These are phyloP conservation scores for Yarrowia hollandica DNA, from an alignment of 805 yeast genomes.

Conservation along the genomic window DNA sequence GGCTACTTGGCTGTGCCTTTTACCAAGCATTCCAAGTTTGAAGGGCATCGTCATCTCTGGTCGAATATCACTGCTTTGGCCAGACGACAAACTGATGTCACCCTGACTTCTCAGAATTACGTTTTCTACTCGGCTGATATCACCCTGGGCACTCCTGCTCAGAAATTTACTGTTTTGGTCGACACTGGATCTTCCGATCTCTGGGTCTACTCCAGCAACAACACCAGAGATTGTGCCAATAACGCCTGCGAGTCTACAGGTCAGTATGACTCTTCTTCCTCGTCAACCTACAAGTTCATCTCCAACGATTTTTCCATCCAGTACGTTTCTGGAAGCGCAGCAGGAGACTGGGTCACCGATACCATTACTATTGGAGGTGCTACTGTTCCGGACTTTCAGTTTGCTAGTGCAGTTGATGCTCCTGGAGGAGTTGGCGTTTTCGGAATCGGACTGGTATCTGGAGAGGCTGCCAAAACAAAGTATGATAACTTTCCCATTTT, in stretches of 20 bases:
- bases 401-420: conserved; percentile 30
- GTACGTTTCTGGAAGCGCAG: conserved; percentile 45
- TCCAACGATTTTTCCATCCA: conserved; percentile 35
- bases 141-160: conserved; percentile 57
- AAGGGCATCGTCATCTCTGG: conserved; percentile 5
- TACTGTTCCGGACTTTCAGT: conserved; percentile 42
- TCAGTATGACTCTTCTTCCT: conserved; percentile 25
- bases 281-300: conserved; percentile 36
- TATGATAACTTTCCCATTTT: conserved; percentile 36
- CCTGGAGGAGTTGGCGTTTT: conserved; percentile 30
- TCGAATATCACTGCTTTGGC: neutral
- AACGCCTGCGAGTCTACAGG: conserved; percentile 20
- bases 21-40: conserved; percentile 3
- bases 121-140: conserved; percentile 16
- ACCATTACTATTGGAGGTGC: conserved; percentile 52
- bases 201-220: conserved; percentile 48
- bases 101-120: conserved; percentile 17
- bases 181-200: conserved; percentile 74
- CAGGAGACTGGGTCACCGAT: conserved; percentile 63
- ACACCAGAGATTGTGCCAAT: conserved; percentile 14
- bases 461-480: conserved; percentile 31
- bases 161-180: conserved; percentile 53
- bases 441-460: conserved; percentile 33
- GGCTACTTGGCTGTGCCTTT: conserved; percentile 9
- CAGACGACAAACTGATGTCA: conserved; percentile 3